These are phyloP conservation scores for Lichtheimia ramosa DNA, from an alignment of 371 early-diverging fungal species.

Conservation along the genomic window DNA sequence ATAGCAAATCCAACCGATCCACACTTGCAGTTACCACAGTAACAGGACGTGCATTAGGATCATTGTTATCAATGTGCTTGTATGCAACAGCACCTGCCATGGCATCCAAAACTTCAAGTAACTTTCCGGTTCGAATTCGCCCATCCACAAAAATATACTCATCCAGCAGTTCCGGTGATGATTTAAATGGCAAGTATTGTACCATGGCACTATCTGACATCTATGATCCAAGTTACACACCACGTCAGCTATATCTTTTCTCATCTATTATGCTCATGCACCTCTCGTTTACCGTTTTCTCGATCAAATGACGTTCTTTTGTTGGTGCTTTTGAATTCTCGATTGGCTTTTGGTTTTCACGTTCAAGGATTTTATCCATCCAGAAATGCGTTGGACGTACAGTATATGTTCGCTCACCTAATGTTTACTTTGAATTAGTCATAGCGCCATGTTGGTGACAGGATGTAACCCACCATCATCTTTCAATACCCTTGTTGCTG, in stretches of 20 bases:
- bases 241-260: no score
- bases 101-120: conserved; percentile 66
- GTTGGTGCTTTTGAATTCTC: conserved; percentile 17
- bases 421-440: neutral
- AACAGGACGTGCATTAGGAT: conserved; percentile 55
- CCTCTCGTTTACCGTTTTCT: conserved; percentile 14
- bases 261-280: neutral
- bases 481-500: no score
- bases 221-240: conserved; percentile 2
- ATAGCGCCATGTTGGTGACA: no score
- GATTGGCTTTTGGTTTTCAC: conserved; percentile 22
- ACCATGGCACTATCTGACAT: conserved; percentile 86
- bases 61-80: conserved; percentile 62
- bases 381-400: conserved; percentile 44
- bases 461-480: no score
- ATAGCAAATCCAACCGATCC: conserved; percentile 80
- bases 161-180: conserved; percentile 72
- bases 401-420: conserved; percentile 25
- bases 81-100: conserved; percentile 83
- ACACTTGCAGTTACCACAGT: conserved; percentile 90
- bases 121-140: conserved; percentile 59
- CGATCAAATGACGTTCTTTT: conserved; percentile 17
- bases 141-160: conserved; percentile 81
- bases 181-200: conserved; percentile 76
- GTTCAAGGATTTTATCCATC: conserved; percentile 42